phyloP scores from a whole-genome alignment of 306 rosid genomes.

The Hylodesmum podocarpum region DNA sequence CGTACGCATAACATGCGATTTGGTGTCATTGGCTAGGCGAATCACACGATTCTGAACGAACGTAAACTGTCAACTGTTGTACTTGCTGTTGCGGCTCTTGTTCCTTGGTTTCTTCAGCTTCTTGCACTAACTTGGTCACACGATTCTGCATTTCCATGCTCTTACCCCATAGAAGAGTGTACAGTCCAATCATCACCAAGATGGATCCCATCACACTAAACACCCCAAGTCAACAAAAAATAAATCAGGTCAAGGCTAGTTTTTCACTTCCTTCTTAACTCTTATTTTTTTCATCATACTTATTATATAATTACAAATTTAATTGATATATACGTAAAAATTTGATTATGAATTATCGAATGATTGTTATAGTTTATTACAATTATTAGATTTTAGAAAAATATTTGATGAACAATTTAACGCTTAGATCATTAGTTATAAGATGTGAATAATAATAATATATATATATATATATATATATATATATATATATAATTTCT shows the following conservation, averaged over 20 bases:
- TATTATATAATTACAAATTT: background rate
- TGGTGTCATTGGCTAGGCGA: constrained; percentile 34
- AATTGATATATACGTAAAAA: too few species aligned
- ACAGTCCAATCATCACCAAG: constrained; percentile 73
- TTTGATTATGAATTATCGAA: too few species aligned
- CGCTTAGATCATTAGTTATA: too few species aligned
- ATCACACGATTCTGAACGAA: constrained; percentile 35
- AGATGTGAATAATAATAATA: too few species aligned
- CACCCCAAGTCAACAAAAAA: background rate
- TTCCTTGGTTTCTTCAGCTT: constrained; percentile 46
- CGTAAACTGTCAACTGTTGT: constrained; percentile 36
- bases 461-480: too few species aligned
- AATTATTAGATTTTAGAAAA: too few species aligned
- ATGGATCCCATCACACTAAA: constrained; percentile 72
- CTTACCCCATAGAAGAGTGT: constrained; percentile 94
- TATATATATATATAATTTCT: too few species aligned
- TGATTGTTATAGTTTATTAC: too few species aligned
- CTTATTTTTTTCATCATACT: background rate
- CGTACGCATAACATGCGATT: background rate
- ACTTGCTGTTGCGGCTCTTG: constrained; percentile 50
- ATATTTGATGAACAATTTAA: too few species aligned
- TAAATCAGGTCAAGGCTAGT: background rate
- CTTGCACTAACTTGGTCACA: constrained; percentile 35
- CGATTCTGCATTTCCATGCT: constrained; percentile 61
- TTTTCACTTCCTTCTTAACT: background rate